Percentiles rank a stretch among this genome's conserved stretches.
These are phyloP conservation scores for Senna siamea DNA, from an alignment of 306 rosid species.

Conservation along the genomic window DNA sequence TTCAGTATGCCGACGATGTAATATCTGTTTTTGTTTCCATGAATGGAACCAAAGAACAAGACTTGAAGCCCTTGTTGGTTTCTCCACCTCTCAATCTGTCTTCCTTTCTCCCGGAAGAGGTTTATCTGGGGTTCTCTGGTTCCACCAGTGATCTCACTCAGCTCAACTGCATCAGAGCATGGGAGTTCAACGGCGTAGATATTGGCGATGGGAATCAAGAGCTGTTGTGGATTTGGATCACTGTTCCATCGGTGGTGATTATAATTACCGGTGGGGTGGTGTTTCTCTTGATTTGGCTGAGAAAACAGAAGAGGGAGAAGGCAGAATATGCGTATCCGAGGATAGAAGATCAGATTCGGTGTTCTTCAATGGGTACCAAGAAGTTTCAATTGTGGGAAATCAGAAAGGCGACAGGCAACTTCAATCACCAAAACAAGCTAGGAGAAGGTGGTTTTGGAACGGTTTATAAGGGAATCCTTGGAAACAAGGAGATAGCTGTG, in stretches of 20 bases:
- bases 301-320: conserved; percentile 13
- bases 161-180: conserved; percentile 59
- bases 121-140: conserved; percentile 70
- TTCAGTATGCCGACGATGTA: not conserved
- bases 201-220: not conserved
- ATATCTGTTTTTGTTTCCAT: not conserved
- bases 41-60: conserved; percentile 1
- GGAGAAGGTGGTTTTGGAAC: conserved; percentile 89
- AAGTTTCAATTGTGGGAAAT: conserved; percentile 57
- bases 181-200: conserved; percentile 50
- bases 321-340: conserved; percentile 52
- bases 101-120: conserved; percentile 46
- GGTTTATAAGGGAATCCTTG: conserved; percentile 64
- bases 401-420: conserved; percentile 59
- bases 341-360: conserved; percentile 63
- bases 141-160: conserved; percentile 60
- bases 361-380: conserved; percentile 56
- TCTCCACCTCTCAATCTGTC: conserved; percentile 48
- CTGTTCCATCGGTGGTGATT: conserved; percentile 21
- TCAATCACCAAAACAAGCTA: conserved; percentile 64
- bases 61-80: conserved; percentile 13
- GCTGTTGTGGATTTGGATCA: conserved; percentile 55
- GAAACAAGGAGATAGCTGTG: conserved; percentile 63
- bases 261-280: conserved; percentile 31
- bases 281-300: conserved; percentile 30